A percentile compares a stretch with the other conserved stretches of the same genome.
Conservation (phyloP, 441 rosid species). For the Viola pubescens region DNA sequence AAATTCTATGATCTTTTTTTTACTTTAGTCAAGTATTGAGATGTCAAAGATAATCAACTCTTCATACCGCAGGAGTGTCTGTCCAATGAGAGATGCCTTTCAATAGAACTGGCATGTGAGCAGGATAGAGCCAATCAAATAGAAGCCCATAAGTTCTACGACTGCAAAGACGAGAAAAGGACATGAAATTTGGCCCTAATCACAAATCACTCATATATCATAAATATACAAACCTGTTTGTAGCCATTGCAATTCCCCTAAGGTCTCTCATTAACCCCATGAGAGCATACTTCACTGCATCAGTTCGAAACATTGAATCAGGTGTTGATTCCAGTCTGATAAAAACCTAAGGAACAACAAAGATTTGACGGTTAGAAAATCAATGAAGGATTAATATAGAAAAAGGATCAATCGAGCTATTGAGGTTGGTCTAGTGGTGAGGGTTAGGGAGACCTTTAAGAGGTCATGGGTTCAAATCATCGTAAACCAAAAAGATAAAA, state of each 20-base stretch:
- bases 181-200: constrained; percentile 3
- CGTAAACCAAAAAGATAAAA: no score
- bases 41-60: constrained; percentile 5
- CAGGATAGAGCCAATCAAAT: constrained; percentile 98
- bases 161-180: constrained; percentile 38
- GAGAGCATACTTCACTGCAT: constrained; percentile 79
- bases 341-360: constrained; percentile 51
- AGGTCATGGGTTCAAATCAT: no score
- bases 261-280: constrained; percentile 97
- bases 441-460: no score
- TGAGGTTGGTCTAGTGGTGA: no score
- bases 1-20: no score
- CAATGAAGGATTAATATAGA: neutral
- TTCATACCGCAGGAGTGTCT: constrained; percentile 92
- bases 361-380: constrained; percentile 11
- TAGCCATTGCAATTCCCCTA: constrained; percentile 97
- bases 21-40: neutral
- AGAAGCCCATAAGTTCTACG: constrained; percentile 88
- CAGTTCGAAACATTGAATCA: constrained; percentile 84
- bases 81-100: constrained; percentile 90
- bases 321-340: constrained; percentile 79
- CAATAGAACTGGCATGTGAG: constrained; percentile 90
- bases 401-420: neutral
- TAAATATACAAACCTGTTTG: constrained; percentile 53
- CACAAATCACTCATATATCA: constrained; percentile 2